Percentiles rank a stretch among this genome's conserved stretches.
Evolutionary conservation across 768 basidiomycete species (phyloP).

Genomic region (Ephemerocybe angulata): DNA sequence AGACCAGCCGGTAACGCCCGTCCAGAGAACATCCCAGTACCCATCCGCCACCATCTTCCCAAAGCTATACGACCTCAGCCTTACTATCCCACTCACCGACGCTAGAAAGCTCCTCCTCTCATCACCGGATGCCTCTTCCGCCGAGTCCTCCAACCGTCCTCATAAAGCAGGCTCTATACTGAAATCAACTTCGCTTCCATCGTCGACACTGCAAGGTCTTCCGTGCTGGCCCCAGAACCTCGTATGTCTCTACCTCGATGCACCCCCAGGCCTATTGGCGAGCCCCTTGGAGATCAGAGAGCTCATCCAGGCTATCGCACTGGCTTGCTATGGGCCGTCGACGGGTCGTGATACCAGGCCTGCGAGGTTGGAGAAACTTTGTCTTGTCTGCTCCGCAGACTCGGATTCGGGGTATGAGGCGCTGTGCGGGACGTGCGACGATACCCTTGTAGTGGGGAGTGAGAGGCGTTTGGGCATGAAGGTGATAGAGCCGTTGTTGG

Average conservation of each 20-base stretch:
- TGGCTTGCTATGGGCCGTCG: not conserved
- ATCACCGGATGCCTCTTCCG: not conserved
- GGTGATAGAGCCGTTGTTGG: not conserved
- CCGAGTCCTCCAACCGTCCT: not conserved
- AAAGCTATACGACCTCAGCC: not conserved
- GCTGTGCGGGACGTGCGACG: not conserved
- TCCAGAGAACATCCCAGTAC: not conserved
- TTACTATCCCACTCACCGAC: not conserved
- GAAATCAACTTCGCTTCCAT: not conserved
- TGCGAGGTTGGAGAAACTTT: not conserved
- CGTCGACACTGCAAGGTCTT: not conserved
- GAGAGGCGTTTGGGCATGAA: not conserved
- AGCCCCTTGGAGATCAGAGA: not conserved
- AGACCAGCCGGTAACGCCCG: not conserved
- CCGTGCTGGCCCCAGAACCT: constrained; percentile 4
- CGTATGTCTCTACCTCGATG: not conserved
- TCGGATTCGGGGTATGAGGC: constrained; percentile 1
- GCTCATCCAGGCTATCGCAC: not conserved
- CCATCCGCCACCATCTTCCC: not conserved
- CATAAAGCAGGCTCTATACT: not conserved
- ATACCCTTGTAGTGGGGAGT: not conserved
- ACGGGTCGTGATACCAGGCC: not conserved
- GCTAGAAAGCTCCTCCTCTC: not conserved
- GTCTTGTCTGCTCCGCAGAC: not conserved
- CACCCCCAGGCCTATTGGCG: not conserved